phyloP scores from a whole-genome alignment of 306 rosid species.

The Herpetospermum pedunculosum region DNA sequence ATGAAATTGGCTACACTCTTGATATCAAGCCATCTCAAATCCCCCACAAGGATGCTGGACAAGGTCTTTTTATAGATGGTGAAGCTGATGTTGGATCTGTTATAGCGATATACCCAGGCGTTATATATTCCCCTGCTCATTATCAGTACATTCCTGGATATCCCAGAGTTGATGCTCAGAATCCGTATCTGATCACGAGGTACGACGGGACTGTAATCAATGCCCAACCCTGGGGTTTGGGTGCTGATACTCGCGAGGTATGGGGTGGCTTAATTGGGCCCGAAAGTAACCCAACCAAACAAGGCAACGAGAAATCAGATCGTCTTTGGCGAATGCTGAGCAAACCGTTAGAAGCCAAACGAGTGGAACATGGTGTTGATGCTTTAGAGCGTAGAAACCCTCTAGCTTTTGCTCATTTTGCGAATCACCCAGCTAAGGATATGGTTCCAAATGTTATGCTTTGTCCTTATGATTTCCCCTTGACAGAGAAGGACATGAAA shows the following conservation, averaged over 20 bases:
- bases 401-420: constrained; percentile 81
- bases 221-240: constrained; percentile 79
- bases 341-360: constrained; percentile 61
- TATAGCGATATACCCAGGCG: constrained; percentile 76
- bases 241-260: constrained; percentile 44
- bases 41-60: constrained; percentile 67
- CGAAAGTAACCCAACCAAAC: constrained; percentile 15
- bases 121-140: constrained; percentile 67
- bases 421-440: constrained; percentile 76
- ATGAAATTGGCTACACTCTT: constrained; percentile 62
- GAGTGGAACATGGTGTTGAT: constrained; percentile 20
- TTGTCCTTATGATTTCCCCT: constrained; percentile 86
- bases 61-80: constrained; percentile 67
- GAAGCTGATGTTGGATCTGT: constrained; percentile 63
- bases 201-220: constrained; percentile 74
- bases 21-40: constrained; percentile 58
- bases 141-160: constrained; percentile 88
- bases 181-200: constrained; percentile 81
- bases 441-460: constrained; percentile 78
- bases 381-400: constrained; percentile 76
- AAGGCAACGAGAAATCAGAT: constrained; percentile 44
- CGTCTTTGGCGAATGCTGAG: constrained; percentile 55
- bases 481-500: constrained; percentile 54
- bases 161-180: constrained; percentile 61
- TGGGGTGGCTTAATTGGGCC: constrained; percentile 39